Evolutionary conservation across 352 stramenopile genomes (phyloP).

Genomic region (Globisporangium solare): DNA sequence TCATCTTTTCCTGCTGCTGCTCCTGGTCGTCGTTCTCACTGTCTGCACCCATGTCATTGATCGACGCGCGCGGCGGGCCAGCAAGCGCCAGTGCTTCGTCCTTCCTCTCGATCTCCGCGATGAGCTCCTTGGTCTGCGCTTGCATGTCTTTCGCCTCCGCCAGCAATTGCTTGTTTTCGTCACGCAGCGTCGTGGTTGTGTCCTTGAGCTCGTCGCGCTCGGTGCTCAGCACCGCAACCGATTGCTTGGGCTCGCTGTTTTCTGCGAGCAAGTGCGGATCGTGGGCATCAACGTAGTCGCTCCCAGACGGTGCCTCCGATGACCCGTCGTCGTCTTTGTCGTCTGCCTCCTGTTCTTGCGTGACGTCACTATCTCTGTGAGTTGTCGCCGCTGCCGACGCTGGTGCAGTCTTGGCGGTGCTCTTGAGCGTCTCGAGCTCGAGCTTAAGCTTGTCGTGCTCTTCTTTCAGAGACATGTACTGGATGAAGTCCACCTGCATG

Average conservation of each 20-base stretch:
- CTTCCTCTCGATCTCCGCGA: conserved; percentile 20
- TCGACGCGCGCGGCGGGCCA: not conserved
- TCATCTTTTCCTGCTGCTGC: conserved; percentile 6
- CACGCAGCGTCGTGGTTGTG: conserved; percentile 2
- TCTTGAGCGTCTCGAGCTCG: conserved; percentile 32
- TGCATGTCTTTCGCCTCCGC: conserved; percentile 21
- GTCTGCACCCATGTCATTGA: conserved; percentile 14
- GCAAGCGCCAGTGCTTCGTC: conserved; percentile 11
- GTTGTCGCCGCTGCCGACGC: not conserved
- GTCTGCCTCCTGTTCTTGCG: conserved; percentile 8
- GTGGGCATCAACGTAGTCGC: conserved; percentile 56
- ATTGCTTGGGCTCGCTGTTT: conserved; percentile 45
- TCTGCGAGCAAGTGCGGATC: conserved; percentile 49
- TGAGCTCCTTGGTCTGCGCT: conserved; percentile 5
- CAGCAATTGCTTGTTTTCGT: conserved; percentile 18
- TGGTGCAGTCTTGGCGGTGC: not conserved
- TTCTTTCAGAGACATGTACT: conserved; percentile 48
- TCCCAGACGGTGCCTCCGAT: conserved; percentile 45
- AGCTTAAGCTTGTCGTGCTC: conserved; percentile 44
- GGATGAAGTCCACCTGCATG: conserved; percentile 49
- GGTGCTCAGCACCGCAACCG: conserved; percentile 13
- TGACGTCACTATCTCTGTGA: conserved; percentile 7
- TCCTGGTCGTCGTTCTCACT: conserved; percentile 10
- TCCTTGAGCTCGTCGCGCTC: conserved; percentile 13
- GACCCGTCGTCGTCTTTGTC: conserved; percentile 24